A percentile compares a stretch with the other conserved stretches of the same genome.
phyloP scores from a whole-genome alignment of 306 rosid species.

The Medicago ruthenica region DNA sequence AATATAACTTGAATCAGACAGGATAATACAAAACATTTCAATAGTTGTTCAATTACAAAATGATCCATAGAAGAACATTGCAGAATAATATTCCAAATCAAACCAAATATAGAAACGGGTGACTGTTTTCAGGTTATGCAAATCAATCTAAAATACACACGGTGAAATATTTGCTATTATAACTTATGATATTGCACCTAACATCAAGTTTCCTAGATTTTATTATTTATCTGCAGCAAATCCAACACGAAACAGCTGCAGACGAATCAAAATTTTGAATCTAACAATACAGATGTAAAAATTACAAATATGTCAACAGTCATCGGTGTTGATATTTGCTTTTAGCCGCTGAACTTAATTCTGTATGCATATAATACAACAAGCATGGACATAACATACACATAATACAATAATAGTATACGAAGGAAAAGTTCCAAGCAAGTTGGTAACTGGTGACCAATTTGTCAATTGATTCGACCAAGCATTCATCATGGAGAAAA shows the following conservation, averaged over 20 bases:
- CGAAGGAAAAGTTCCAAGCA: not conserved
- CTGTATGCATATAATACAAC: not conserved
- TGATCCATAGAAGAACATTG: not conserved
- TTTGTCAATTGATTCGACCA: slow-evolving; percentile 5
- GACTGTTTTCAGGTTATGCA: not conserved
- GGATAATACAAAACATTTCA: not conserved
- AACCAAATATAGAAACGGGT: not conserved
- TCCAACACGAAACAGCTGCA: not conserved
- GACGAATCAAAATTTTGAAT: not conserved
- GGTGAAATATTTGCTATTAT: not conserved
- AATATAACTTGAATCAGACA: not conserved
- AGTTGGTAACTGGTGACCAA: not conserved
- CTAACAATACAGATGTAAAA: not conserved
- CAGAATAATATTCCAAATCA: not conserved
- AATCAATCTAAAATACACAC: not conserved
- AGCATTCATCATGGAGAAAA: not conserved
- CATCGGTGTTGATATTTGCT: not conserved
- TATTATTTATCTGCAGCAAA: slow-evolving; percentile 9
- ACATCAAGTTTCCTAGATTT: not conserved
- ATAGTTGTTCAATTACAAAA: not conserved
- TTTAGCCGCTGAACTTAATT: not conserved
- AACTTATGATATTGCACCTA: not conserved
- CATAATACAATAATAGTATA: not conserved
- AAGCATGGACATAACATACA: not conserved
- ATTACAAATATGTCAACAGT: not conserved